Evolutionary conservation across 1,284 basidiomycete species (phyloP), one percentile per base, ranked within the genome.

Genomic region (Puccinia hordei): DNA sequence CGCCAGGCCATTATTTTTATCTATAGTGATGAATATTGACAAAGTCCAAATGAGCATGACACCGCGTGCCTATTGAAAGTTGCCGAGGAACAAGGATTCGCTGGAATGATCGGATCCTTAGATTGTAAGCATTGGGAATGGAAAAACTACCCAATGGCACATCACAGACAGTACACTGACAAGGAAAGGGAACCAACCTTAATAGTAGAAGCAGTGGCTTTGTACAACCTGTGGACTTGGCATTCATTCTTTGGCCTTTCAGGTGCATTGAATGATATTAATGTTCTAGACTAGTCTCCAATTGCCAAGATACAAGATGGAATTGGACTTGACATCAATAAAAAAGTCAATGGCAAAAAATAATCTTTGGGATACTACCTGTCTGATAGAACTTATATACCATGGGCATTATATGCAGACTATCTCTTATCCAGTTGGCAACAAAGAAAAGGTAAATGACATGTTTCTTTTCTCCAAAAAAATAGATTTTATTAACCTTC

Each of bases 231-330:
- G 1, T 72, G 69, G 69, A 30, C 53, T 22, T 72, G 69, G 69
- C 46, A 72, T 24, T 22, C n/a, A 4, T 51, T 72, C n/a, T 55
- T 72, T 72, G 69, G 69, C 22, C 24, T 55, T n/a, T 46, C 69
- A 12, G 69, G 69, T 8, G 17, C 69, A 2, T 46, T 49, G 17
- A 72, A 72, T 30, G 69, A 72, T 30, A 72, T 72, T 46, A 72
- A 72, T n/a, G 15, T 72, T 1, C 46, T 51, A 6, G 51, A 72
- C 33, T 4, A 9, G 1, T 51, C 46, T 2, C 69, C 69, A n/a
- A 9, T 72, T 8, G 1, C 3, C 2, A n/a, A 72, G 9, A 30
- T 72, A n/a, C 24, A 27, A 30, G n/a, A 51, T 10, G 69, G 69
- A 5, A n/a, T 27, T 10, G 30, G 38, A 33, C 5, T 53, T 19